These are phyloP conservation scores for Oryza longistaminata DNA, from an alignment of 176 grass and related monocot genomes.

Conservation along the genomic window DNA sequence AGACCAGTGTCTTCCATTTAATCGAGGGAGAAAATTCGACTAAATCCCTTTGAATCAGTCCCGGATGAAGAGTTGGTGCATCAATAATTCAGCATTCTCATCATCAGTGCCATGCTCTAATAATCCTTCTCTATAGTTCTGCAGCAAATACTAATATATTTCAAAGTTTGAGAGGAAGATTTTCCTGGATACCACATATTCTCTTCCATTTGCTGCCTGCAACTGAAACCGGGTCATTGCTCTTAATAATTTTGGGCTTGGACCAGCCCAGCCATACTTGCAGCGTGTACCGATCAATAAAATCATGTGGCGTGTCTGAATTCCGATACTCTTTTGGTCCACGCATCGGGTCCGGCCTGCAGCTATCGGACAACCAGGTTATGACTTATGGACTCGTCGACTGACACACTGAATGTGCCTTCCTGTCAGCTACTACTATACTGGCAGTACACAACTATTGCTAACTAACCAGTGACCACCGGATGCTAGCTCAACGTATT, in stretches of 20 bases:
- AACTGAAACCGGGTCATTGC: not conserved
- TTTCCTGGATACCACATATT: not conserved
- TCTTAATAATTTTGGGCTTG: slow-evolving; percentile 19
- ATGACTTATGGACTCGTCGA: not conserved
- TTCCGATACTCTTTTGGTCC: slow-evolving; percentile 17
- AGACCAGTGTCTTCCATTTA: not conserved
- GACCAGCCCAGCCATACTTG: slow-evolving; percentile 17
- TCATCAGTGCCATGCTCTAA: not conserved
- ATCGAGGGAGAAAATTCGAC: not conserved
- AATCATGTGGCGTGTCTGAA: slow-evolving; percentile 10
- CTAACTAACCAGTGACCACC: not conserved
- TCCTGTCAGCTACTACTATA: not conserved
- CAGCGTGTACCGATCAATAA: not conserved
- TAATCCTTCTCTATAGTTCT: too few species aligned
- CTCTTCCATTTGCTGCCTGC: not conserved
- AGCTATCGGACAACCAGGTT: slow-evolving; percentile 31
- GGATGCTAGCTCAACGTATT: not conserved
- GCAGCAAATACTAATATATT: not conserved
- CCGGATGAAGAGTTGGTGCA: not conserved
- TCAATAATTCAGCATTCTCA: not conserved
- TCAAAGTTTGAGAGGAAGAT: not conserved
- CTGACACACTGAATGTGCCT: slow-evolving; percentile 14
- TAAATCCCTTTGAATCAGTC: not conserved
- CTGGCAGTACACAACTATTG: not conserved
- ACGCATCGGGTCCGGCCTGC: not conserved